phyloP scores from a whole-genome alignment of 352 stramenopile species.

The Globisporangium uncinulatum region DNA sequence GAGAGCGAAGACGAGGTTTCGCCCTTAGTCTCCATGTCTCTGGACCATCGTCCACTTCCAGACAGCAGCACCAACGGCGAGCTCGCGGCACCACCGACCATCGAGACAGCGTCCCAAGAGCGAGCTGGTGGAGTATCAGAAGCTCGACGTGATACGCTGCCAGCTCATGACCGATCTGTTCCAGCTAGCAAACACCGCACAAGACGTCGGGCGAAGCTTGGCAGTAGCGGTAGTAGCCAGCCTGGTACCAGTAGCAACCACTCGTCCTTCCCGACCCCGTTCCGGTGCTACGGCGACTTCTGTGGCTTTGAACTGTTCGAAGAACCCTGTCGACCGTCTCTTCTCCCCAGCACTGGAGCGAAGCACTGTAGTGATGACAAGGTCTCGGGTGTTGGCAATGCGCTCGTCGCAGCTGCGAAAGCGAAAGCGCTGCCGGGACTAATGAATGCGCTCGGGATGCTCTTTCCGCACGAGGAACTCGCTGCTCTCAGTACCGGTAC shows the following conservation, averaged over 20 bases:
- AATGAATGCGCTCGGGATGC: slow-evolving; percentile 31
- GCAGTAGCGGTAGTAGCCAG: not conserved
- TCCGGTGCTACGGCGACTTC: slow-evolving; percentile 77
- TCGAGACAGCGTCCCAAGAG: not conserved
- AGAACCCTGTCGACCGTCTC: slow-evolving; percentile 11
- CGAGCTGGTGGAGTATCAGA: too few species aligned
- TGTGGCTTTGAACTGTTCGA: slow-evolving; percentile 48
- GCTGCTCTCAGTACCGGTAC: slow-evolving; percentile 30
- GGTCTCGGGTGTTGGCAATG: not conserved
- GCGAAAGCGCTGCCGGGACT: slow-evolving; percentile 13
- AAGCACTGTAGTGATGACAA: not conserved
- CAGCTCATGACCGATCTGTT: too few species aligned
- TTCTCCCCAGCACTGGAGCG: not conserved
- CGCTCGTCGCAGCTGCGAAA: not conserved
- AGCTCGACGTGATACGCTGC: too few species aligned
- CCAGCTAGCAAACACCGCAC: not conserved
- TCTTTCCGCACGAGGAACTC: slow-evolving; percentile 50
- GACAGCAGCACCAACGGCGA: not conserved
- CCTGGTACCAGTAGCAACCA: not conserved
- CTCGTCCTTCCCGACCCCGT: slow-evolving; percentile 51
- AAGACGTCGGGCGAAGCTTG: not conserved
- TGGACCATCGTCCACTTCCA: not conserved
- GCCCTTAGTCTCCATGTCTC: not conserved
- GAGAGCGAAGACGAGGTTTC: slow-evolving; percentile 47
- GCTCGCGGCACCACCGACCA: not conserved